Conservation (phyloP, 2,329 filamentous ascomycete genomes). For the Cladophialophora carrionii region DNA sequence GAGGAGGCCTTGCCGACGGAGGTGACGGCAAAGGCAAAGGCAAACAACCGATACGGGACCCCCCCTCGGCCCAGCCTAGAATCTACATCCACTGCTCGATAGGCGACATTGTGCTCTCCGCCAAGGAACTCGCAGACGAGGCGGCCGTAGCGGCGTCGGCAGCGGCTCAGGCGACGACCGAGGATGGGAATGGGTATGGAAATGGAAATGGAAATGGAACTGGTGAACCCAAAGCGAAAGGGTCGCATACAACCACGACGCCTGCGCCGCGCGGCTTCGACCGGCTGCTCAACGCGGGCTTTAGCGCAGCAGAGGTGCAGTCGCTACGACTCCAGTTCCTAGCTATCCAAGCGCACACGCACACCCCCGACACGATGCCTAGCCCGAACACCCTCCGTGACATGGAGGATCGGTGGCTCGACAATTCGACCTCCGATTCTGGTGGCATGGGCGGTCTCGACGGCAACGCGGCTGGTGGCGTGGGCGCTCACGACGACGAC, state of each 20-base stretch:
- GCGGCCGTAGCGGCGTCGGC: slow-evolving; percentile 41
- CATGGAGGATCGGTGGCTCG: slow-evolving; percentile 90
- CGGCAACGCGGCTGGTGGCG: slow-evolving; percentile 40
- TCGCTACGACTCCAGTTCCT: slow-evolving; percentile 86
- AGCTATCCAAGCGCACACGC: slow-evolving; percentile 77
- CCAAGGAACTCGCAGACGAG: slow-evolving; percentile 71
- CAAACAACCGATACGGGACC: slow-evolving; percentile 64
- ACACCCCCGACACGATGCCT: slow-evolving; percentile 88
- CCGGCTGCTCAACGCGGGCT: slow-evolving; percentile 76
- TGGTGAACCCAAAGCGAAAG: slow-evolving; percentile 4
- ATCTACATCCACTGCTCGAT: slow-evolving; percentile 95
- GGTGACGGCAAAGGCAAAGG: slow-evolving; percentile 61
- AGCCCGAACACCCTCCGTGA: slow-evolving; percentile 72
- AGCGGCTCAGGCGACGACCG: slow-evolving; percentile 4
- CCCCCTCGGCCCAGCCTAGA: slow-evolving; percentile 52
- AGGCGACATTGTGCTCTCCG: slow-evolving; percentile 70
- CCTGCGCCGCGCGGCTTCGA: slow-evolving; percentile 80
- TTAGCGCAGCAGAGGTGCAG: slow-evolving; percentile 80
- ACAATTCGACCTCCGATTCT: slow-evolving; percentile 59
- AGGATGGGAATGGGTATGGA: not conserved
- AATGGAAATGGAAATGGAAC: not conserved
- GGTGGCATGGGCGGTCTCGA: slow-evolving; percentile 45
- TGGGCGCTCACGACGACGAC: slow-evolving; percentile 44
- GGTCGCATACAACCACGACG: slow-evolving; percentile 54
- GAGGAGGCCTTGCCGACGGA: slow-evolving; percentile 3